A percentile compares a stretch with the other conserved stretches of the same genome.
These are phyloP conservation scores for Aspergillus luchuensis DNA, from an alignment of 2,329 filamentous ascomycete genomes.

Conservation along the genomic window DNA sequence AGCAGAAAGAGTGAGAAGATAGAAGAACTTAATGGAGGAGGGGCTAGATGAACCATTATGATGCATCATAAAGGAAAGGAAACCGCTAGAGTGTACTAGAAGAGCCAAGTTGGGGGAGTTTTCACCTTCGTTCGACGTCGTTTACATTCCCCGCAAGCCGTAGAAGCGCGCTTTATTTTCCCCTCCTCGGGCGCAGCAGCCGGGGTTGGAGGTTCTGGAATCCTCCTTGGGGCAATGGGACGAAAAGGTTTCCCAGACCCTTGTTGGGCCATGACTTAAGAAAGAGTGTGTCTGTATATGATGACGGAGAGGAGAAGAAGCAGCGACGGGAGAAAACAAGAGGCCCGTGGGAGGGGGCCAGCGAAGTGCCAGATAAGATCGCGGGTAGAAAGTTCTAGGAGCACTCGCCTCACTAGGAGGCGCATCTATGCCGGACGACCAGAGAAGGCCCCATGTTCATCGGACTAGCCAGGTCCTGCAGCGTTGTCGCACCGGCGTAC, in stretches of 20 bases:
- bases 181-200: slow-evolving; percentile 31
- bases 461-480: slow-evolving; percentile 2
- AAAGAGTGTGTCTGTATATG: slow-evolving; percentile 2
- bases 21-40: background rate
- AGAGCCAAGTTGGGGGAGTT: background rate
- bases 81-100: background rate
- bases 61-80: background rate
- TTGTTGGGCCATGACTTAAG: slow-evolving; percentile 32
- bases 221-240: slow-evolving; percentile 35
- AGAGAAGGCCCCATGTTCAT: slow-evolving; percentile 12
- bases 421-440: slow-evolving; percentile 17
- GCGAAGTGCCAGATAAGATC: slow-evolving; percentile 5
- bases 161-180: slow-evolving; percentile 39
- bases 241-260: slow-evolving; percentile 28
- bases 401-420: slow-evolving; percentile 17
- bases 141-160: slow-evolving; percentile 42
- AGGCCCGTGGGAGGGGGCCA: background rate
- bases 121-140: slow-evolving; percentile 41
- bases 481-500: background rate
- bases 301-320: background rate
- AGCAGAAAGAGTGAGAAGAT: slow-evolving; percentile 17
- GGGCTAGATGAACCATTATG: background rate
- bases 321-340: background rate
- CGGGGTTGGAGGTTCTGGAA: slow-evolving; percentile 20
- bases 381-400: background rate